These are phyloP conservation scores for Raffaelea ambrosiae DNA, from an alignment of 2,329 filamentous ascomycete genomes.

Conservation along the genomic window DNA sequence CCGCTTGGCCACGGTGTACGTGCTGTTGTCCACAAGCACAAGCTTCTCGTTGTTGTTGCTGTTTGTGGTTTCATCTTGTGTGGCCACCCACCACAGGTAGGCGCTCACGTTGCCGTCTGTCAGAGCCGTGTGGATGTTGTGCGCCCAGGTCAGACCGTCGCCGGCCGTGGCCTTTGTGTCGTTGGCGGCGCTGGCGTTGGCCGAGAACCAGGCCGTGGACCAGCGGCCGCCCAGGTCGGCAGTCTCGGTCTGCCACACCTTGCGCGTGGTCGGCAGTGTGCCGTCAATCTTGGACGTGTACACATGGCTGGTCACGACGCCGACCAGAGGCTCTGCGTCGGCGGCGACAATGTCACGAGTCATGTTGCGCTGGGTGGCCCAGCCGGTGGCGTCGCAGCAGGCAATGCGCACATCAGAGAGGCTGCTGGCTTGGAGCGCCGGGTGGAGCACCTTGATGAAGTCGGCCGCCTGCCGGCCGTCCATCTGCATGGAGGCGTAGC, in stretches of 20 bases:
- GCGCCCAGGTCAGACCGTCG: constrained; percentile 40
- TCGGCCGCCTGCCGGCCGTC: constrained; percentile 30
- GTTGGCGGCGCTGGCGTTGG: background rate
- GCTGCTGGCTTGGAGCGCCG: constrained; percentile 28
- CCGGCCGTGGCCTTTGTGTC: constrained; percentile 26
- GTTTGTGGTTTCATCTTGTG: constrained; percentile 14
- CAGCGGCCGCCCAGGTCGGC: constrained; percentile 31
- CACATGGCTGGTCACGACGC: constrained; percentile 30
- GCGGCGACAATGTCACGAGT: constrained; percentile 14
- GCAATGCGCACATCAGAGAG: constrained; percentile 26
- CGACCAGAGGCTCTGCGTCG: constrained; percentile 21
- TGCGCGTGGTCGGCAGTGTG: constrained; percentile 23
- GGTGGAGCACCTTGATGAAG: constrained; percentile 29
- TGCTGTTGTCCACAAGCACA: constrained; percentile 11
- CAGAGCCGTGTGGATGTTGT: constrained; percentile 33
- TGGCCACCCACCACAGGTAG: constrained; percentile 35
- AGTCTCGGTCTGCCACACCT: constrained; percentile 39
- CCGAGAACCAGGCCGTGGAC: constrained; percentile 29
- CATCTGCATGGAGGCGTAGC: constrained; percentile 18
- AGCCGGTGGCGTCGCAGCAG: constrained; percentile 36
- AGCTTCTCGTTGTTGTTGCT: constrained; percentile 17
- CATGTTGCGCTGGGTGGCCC: constrained; percentile 25
- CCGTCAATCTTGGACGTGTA: constrained; percentile 28
- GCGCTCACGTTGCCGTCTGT: constrained; percentile 32
- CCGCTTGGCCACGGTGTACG: constrained; percentile 13